Conservation (phyloP, 257 asterid genomes). For the Buddleja alternifolia region DNA sequence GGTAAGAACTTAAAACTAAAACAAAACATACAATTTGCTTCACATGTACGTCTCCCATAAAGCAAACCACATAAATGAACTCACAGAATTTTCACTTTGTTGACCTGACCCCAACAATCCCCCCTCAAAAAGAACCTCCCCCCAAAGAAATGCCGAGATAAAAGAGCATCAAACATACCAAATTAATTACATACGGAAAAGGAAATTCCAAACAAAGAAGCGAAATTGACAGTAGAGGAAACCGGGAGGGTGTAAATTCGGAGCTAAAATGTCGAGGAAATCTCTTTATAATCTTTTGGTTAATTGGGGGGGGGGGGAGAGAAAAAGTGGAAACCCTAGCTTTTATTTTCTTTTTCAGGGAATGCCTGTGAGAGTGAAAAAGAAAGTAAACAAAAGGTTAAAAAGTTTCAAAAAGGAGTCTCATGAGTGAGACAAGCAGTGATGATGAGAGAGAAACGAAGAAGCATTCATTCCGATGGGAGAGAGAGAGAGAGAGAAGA, state of each 20-base stretch:
- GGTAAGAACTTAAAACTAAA: conserved; percentile 20
- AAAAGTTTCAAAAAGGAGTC: conserved; percentile 39
- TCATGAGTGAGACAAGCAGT: conserved; percentile 23
- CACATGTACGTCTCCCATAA: conserved; percentile 36
- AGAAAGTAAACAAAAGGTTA: conserved; percentile 37
- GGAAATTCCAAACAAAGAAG: not conserved
- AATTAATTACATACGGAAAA: conserved; percentile 2
- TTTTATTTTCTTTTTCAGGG: conserved; percentile 45
- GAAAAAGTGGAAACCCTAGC: conserved; percentile 55
- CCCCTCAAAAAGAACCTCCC: not conserved
- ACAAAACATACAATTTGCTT: conserved; percentile 33
- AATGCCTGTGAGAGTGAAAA: conserved; percentile 69
- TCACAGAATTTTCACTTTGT: conserved; percentile 37
- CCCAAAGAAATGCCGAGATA: conserved; percentile 18
- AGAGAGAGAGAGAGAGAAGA: conserved; percentile 29
- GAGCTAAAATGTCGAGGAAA: conserved; percentile 38
- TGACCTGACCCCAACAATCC: conserved; percentile 29
- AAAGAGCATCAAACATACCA: not conserved
- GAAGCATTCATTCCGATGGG: too few relatives aligned
- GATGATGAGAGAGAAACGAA: conserved; percentile 43
- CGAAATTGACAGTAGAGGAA: not conserved
- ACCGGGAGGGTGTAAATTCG: not conserved
- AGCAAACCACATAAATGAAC: conserved; percentile 39
- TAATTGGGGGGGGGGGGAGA: conserved; percentile 22
- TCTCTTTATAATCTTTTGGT: conserved; percentile 14